Percentiles rank a stretch among this genome's conserved stretches.
These are phyloP conservation scores for Megacollybia platyphylla DNA, from an alignment of 1,284 basidiomycete species.

Conservation along the genomic window DNA sequence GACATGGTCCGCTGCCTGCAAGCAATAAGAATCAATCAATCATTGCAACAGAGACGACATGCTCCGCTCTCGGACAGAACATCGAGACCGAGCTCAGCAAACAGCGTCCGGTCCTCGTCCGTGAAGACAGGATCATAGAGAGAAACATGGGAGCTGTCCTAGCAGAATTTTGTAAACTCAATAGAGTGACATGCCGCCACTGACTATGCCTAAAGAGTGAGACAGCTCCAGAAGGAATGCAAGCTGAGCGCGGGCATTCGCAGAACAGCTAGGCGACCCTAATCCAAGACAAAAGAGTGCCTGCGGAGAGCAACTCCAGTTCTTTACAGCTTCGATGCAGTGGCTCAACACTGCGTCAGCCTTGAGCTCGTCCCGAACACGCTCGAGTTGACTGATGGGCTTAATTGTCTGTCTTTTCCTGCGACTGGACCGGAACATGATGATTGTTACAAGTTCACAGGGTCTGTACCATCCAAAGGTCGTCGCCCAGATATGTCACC, in stretches of 20 bases:
- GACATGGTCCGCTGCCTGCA: constrained; percentile 24
- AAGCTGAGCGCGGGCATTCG: constrained; percentile 52
- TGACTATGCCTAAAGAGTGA: constrained; percentile 39
- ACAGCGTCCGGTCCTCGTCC: constrained; percentile 37
- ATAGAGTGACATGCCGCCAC: constrained; percentile 17
- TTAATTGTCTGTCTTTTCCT: neutral
- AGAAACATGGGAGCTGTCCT: constrained; percentile 7
- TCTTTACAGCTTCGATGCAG: neutral
- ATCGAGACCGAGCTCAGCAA: constrained; percentile 34
- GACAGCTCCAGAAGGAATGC: constrained; percentile 48
- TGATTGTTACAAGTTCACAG: constrained; percentile 31
- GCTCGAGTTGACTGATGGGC: neutral
- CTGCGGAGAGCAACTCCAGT: neutral
- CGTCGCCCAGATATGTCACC: constrained; percentile 78
- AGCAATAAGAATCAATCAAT: constrained; percentile 1
- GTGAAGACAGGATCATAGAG: constrained; percentile 64
- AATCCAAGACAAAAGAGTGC: constrained; percentile 48
- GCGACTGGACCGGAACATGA: constrained; percentile 1
- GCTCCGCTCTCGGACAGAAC: constrained; percentile 39
- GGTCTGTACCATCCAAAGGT: constrained; percentile 72
- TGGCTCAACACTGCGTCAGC: neutral
- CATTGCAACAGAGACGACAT: constrained; percentile 17
- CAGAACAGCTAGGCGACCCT: constrained; percentile 50
- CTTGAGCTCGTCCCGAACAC: neutral
- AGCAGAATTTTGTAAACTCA: neutral